phyloP scores from a whole-genome alignment of 202 grass and related monocot genomes.

The Zoysia matrella region DNA sequence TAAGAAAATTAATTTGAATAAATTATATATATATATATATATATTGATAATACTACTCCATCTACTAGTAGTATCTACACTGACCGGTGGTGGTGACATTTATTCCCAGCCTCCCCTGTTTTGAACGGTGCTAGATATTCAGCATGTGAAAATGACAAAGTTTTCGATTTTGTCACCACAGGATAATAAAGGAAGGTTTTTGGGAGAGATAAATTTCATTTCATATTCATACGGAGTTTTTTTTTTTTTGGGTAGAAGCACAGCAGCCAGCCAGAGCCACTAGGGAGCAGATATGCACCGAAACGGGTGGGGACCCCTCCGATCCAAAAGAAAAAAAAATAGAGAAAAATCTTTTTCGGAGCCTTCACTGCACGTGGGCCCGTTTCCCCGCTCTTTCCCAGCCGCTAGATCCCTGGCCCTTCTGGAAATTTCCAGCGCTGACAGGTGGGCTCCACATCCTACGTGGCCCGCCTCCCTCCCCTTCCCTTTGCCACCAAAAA shows the following conservation, averaged over 20 bases:
- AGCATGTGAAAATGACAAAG: too few species aligned
- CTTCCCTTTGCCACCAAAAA: conserved; percentile 27
- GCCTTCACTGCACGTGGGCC: conserved; percentile 35
- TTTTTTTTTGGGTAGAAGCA: too few species aligned
- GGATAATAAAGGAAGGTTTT: too few species aligned
- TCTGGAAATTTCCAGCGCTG: conserved; percentile 63
- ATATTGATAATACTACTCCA: too few species aligned
- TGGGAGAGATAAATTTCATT: too few species aligned
- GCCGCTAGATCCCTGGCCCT: conserved; percentile 59
- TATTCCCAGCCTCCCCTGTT: conserved; percentile 5
- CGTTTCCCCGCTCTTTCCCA: background rate
- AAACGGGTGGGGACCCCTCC: background rate
- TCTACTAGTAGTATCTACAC: too few species aligned
- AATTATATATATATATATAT: too few species aligned
- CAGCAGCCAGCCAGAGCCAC: too few species aligned
- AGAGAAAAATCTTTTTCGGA: background rate
- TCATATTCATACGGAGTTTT: too few species aligned
- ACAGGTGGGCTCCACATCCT: conserved; percentile 36
- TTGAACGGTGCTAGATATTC: conserved; percentile 30
- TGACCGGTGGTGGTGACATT: too few species aligned
- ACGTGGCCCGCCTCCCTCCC: conserved; percentile 61
- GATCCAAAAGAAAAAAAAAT: background rate
- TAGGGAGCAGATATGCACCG: background rate
- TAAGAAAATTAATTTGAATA: too few species aligned
- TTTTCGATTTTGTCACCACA: too few species aligned